Conservation (phyloP, 345 rosid genomes). For the Gossypium sturtianum region DNA sequence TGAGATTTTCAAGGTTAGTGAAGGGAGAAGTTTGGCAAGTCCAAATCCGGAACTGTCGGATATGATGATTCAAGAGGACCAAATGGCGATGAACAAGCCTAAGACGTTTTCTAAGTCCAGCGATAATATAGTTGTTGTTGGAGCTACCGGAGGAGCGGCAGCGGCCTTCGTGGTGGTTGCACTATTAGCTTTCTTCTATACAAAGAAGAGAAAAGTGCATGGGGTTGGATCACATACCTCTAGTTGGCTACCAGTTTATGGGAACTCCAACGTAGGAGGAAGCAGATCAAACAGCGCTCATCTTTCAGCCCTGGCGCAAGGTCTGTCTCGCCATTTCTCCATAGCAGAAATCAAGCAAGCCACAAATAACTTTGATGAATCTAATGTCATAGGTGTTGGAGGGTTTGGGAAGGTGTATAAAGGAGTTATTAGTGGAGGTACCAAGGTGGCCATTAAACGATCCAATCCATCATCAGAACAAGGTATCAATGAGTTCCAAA, state of each 20-base stretch:
- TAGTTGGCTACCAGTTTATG: conserved; percentile 70
- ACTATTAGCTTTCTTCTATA: conserved; percentile 35
- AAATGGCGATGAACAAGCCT: background rate
- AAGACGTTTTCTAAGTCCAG: conserved; percentile 14
- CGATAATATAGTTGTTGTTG: conserved; percentile 20
- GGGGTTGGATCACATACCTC: conserved; percentile 44
- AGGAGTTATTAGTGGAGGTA: conserved; percentile 49
- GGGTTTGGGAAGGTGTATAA: conserved; percentile 93
- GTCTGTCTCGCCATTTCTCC: conserved; percentile 67
- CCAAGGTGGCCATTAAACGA: conserved; percentile 65
- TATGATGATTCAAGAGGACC: conserved; percentile 37
- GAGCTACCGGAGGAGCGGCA: conserved; percentile 60
- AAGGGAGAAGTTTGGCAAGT: conserved; percentile 48
- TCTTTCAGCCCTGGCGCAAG: conserved; percentile 55
- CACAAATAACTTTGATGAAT: conserved; percentile 64
- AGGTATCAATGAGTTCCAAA: conserved; percentile 78
- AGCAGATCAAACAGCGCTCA: conserved; percentile 53
- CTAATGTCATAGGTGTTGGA: conserved; percentile 74
- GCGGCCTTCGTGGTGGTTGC: conserved; percentile 49
- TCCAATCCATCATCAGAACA: conserved; percentile 84
- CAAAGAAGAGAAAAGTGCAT: conserved; percentile 25
- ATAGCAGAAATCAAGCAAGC: conserved; percentile 54
- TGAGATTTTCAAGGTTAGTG: conserved; percentile 71
- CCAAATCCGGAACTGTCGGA: conserved; percentile 55
- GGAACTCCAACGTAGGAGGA: conserved; percentile 43